Conservation (phyloP, 352 stramenopile genomes). For the Pythium biforme region DNA sequence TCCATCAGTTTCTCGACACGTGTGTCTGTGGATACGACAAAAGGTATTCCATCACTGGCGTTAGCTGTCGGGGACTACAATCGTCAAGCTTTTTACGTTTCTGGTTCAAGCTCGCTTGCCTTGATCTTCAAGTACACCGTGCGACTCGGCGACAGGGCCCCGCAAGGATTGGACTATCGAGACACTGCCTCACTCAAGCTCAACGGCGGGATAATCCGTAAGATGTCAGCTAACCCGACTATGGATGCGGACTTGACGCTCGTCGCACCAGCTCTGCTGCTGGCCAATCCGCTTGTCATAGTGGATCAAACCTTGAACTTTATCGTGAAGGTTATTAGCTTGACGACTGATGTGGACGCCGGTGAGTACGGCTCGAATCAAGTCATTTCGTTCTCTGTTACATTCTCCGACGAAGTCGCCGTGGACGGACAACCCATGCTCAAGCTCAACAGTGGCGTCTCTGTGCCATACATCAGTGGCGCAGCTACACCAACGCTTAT, state of each 20-base stretch:
- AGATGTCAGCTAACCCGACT: conserved; percentile 43
- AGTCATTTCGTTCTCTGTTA: conserved; percentile 64
- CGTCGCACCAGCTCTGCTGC: conserved; percentile 33
- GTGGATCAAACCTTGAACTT: conserved; percentile 47
- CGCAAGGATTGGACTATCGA: conserved; percentile 51
- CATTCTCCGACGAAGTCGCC: conserved; percentile 75
- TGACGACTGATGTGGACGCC: conserved; percentile 45
- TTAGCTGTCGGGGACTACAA: conserved; percentile 62
- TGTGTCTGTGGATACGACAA: conserved; percentile 53
- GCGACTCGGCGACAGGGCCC: conserved; percentile 52
- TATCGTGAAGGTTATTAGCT: conserved; percentile 39
- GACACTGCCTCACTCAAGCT: conserved; percentile 45
- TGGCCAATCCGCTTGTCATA: conserved; percentile 45
- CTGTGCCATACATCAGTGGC: conserved; percentile 60
- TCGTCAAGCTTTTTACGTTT: conserved; percentile 58
- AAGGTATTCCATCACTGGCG: conserved; percentile 52
- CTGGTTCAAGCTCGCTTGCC: conserved; percentile 44
- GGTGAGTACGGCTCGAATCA: conserved; percentile 74
- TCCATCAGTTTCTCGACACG: conserved; percentile 62
- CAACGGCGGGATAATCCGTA: conserved; percentile 62
- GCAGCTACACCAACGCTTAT: conserved; percentile 44
- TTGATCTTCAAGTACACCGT: conserved; percentile 71
- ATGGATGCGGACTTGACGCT: conserved; percentile 61
- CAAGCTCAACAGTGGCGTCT: conserved; percentile 56
- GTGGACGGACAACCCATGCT: conserved; percentile 50